These are phyloP conservation scores for Agrocybe chaxingu DNA, from an alignment of 768 basidiomycete genomes.

Conservation along the genomic window DNA sequence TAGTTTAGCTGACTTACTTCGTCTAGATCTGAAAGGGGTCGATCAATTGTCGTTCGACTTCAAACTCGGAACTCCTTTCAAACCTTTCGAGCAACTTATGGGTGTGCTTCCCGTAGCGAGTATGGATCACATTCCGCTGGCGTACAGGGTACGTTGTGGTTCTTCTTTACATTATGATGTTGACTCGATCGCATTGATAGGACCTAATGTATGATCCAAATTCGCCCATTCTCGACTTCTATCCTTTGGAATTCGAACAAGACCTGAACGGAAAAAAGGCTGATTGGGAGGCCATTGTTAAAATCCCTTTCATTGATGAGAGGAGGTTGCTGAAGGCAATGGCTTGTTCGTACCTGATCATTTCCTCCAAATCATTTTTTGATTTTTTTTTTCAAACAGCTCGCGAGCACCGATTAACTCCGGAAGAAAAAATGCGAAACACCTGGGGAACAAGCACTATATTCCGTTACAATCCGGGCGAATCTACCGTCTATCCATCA, in stretches of 20 bases:
- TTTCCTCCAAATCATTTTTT: not conserved
- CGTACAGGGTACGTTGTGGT: slow-evolving; percentile 65
- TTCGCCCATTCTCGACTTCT: slow-evolving; percentile 93
- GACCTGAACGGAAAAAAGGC: slow-evolving; percentile 98
- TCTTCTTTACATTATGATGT: not conserved
- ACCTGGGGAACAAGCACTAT: slow-evolving; percentile 73
- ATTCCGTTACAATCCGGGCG: slow-evolving; percentile 66
- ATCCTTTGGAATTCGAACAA: slow-evolving; percentile 85
- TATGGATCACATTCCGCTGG: slow-evolving; percentile 81
- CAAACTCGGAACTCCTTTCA: slow-evolving; percentile 84
- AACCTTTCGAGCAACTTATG: slow-evolving; percentile 95
- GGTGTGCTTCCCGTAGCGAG: slow-evolving; percentile 93
- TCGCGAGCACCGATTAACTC: slow-evolving; percentile 72
- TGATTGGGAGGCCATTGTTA: slow-evolving; percentile 98
- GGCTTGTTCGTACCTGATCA: slow-evolving; percentile 50
- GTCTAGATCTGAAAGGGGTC: slow-evolving; percentile 58
- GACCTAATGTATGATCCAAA: slow-evolving; percentile 84
- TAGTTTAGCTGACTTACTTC: not conserved
- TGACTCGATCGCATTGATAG: slow-evolving; percentile 31
- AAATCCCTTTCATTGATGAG: slow-evolving; percentile 97
- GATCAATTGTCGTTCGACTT: slow-evolving; percentile 85
- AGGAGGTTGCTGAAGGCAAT: slow-evolving; percentile 76
- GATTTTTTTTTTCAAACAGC: slow-evolving; percentile 36
- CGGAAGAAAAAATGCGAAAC: slow-evolving; percentile 77
- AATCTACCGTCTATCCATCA: slow-evolving; percentile 77